Evolutionary conservation across 2,329 filamentous ascomycete genomes (phyloP), one percentile per base, ranked within the genome.

Genomic region (Cladosporium colombiae): DNA sequence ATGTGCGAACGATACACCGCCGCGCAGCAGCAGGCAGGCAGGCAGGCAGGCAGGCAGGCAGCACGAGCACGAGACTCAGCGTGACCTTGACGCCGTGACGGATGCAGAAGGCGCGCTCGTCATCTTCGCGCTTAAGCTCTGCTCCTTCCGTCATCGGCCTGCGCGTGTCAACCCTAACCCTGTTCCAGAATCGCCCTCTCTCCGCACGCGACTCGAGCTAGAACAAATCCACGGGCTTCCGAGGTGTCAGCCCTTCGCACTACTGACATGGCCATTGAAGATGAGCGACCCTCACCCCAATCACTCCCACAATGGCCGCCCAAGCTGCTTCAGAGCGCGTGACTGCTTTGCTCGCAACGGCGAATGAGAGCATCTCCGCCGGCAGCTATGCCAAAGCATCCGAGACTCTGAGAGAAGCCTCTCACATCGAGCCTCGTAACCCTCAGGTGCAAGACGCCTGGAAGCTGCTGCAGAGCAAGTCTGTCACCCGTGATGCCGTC

Each of bases 351-450:
- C 57, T 75, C 6, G 25, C 63, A 4, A 65, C 70, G 64, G 73
- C 71, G 13, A 69, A 71, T 62, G 68, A 73, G 25, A 66, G 67
- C 49, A 69, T 68, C 31, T 60, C 69, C 14, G 64, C 55, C 21
- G 71, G 69, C 60, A 74, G 80, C 49, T 71, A 81, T 53, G 72
- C 75, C 53, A 74, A 77, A 62, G 81, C 80, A 25, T 78, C 78
- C 29, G 71, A 76, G 56, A 74, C 76, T n/a, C 71, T 83, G 64
- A 76, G 78, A 55, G 78, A 82, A 71, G 81, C 81, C 37, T 78
- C 78, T 27, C 76, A 77, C 52, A 74, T 83, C 44, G 78, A 79
- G 61, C 77, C 80, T 35, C 73, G 79, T 16, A 78, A 80, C 69
- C 70, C 73, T 13, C 70, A 74, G 25, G 75, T 83, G 66, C 80